Base-by-base conservation (phyloP, 1,139 yeast genomes). In the Pichia sp. region DNA sequence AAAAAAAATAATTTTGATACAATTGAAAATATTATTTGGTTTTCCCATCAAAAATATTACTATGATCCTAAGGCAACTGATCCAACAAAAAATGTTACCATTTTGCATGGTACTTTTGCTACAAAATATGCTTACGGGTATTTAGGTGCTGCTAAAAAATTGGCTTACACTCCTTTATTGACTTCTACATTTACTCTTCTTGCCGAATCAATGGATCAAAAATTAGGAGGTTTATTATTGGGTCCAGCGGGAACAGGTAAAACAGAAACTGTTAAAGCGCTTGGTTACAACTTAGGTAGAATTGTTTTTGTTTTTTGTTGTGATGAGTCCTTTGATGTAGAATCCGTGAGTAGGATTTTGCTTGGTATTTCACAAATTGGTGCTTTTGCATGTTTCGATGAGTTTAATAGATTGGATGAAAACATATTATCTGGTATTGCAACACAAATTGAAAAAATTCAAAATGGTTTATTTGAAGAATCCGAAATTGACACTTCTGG, bases 161-260 rank as follows among this genome's bases (percentile, higher is more conserved):
- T 90, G 36, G 95, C 92, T 0, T 75, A 79, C 48, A 90, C 97
- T 0, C 89, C 94, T 1, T 71, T 88, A 31, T 73, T 86, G 5
- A 79, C 79, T 47, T 71, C 74, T 18, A 79, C 89, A 52, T 87
- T 76, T 61, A 63, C 83, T 34, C 71, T 90, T 0, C 77, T 90
- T 81, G 73, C 86, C 0, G 86, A 83, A 54, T 94, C 97, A 0
- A 64, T 89, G 31, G 75, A 78, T 36, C 88, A 82, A 56, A 76
- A 76, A 39, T 69, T 81, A 11, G 97, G 97, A n/a, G 96, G 96
- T 0, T 84, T 96, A 1, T 87, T 96, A 1, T 82, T 84, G 66
- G 98, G 98, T 0, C 97, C 98, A 1, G 97, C 98, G 3, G 98
- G 97, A 44, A 92, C 97, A 0, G 98, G 97, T 57, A 90, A 92